phyloP scores from a whole-genome alignment of 495 filamentous ascomycete species.

The Aspergillus heteromorphus region DNA sequence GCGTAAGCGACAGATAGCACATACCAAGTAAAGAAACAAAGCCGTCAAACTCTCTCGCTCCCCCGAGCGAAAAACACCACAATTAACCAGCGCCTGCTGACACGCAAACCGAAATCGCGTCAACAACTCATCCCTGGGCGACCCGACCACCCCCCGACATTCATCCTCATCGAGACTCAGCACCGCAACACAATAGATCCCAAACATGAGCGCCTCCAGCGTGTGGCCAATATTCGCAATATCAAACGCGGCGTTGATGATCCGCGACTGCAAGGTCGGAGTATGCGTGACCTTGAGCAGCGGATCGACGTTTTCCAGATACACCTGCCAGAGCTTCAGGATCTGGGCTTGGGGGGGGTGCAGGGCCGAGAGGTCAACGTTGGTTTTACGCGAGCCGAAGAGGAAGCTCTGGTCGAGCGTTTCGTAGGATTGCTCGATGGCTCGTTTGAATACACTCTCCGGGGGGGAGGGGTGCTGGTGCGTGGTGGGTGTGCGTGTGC shows the following conservation, averaged over 20 bases:
- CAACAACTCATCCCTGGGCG: conserved; percentile 41
- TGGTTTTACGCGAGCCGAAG: conserved; percentile 38
- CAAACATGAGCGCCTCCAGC: conserved; percentile 46
- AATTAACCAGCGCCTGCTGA: conserved; percentile 50
- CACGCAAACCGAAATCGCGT: conserved; percentile 46
- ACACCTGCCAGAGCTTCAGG: conserved; percentile 45
- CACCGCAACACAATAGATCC: conserved; percentile 50
- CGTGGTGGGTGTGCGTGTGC: conserved; percentile 22
- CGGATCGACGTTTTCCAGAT: conserved; percentile 48
- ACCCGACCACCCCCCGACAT: conserved; percentile 36
- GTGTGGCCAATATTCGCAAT: conserved; percentile 13
- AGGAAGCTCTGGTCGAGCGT: conserved; percentile 40
- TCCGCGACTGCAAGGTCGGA: conserved; percentile 42
- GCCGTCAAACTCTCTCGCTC: conserved; percentile 55
- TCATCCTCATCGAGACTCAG: conserved; percentile 39
- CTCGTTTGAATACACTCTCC: conserved; percentile 33
- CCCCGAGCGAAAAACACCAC: conserved; percentile 34
- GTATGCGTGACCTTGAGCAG: conserved; percentile 50
- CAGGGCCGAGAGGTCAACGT: conserved; percentile 39
- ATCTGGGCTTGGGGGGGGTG: conserved; percentile 43
- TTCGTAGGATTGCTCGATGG: conserved; percentile 37
- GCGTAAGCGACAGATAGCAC: no score
- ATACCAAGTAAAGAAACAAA: conserved; percentile 56
- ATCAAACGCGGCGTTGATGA: conserved; percentile 33
- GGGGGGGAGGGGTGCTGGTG: conserved; percentile 22